Conservation (phyloP, 139 green algal genomes). For the Desmodesmus armatus region DNA sequence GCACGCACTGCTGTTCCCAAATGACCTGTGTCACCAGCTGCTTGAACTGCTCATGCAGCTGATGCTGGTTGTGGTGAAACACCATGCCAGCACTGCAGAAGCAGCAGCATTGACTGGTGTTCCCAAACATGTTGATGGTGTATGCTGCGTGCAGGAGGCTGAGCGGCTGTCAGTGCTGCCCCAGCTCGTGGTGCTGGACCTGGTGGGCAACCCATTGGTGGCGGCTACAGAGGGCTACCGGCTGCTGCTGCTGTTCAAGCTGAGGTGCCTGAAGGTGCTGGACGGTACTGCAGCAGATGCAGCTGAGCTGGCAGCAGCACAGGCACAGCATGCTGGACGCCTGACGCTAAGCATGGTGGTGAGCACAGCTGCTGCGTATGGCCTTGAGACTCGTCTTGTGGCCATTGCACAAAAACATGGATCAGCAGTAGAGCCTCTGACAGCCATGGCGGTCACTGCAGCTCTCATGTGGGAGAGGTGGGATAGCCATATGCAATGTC, state of each 20-base stretch:
- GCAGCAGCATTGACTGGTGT: too few species aligned
- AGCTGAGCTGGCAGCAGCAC: conserved; percentile 70
- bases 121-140: background rate
- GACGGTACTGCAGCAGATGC: conserved; percentile 70
- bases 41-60: background rate
- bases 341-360: conserved; percentile 77
- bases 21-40: too few species aligned
- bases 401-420: too few species aligned
- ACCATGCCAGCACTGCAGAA: too few species aligned
- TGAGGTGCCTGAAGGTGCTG: conserved; percentile 83
- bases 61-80: background rate
- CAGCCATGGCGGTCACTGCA: background rate
- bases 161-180: conserved; percentile 70
- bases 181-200: conserved; percentile 82
- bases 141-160: conserved; percentile 56
- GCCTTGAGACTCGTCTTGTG: too few species aligned
- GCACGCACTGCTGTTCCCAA: background rate
- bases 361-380: too few species aligned
- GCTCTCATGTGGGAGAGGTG: too few species aligned
- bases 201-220: conserved; percentile 69
- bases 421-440: too few species aligned
- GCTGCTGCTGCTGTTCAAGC: conserved; percentile 72
- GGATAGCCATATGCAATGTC: too few species aligned
- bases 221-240: conserved; percentile 65
- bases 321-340: conserved; percentile 68